Evolutionary conservation across 2,329 filamentous ascomycete species (phyloP).

Genomic region (Venturia oleaginea): DNA sequence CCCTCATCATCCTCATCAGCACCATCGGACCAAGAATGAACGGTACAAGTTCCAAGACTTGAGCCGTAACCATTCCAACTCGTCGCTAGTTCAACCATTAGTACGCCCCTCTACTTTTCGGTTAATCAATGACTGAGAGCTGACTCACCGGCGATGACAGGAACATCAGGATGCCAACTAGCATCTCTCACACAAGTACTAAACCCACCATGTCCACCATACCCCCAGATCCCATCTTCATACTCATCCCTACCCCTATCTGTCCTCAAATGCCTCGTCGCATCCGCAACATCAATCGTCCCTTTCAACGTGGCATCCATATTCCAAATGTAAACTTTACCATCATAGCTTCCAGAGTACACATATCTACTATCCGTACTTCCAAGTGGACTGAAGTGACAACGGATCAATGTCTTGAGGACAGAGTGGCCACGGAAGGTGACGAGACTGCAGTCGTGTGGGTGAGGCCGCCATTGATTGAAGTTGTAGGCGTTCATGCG

Average conservation of each 20-base stretch:
- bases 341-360: conserved; percentile 83
- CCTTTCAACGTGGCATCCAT: conserved; percentile 77
- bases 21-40: conserved; percentile 69
- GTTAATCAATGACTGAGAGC: too few species aligned
- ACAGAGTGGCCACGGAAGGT: conserved; percentile 89
- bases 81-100: conserved; percentile 49
- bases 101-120: too few species aligned
- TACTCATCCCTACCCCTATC: conserved; percentile 43
- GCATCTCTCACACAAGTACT: conserved; percentile 77
- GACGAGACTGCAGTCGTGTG: conserved; percentile 81
- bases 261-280: conserved; percentile 56
- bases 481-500: conserved; percentile 59
- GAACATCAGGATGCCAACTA: conserved; percentile 81
- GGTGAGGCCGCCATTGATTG: conserved; percentile 60
- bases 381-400: conserved; percentile 82
- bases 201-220: conserved; percentile 51
- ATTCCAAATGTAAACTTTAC: conserved; percentile 86
- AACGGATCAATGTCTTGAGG: conserved; percentile 81
- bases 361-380: conserved; percentile 88
- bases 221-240: conserved; percentile 43
- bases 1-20: conserved; percentile 48
- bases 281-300: conserved; percentile 65
- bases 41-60: conserved; percentile 62
- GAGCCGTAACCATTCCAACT: conserved; percentile 73
- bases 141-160: conserved; percentile 59